Evolutionary conservation across 2,329 filamentous ascomycete genomes (phyloP).

Genomic region (Fulvia fulva): DNA sequence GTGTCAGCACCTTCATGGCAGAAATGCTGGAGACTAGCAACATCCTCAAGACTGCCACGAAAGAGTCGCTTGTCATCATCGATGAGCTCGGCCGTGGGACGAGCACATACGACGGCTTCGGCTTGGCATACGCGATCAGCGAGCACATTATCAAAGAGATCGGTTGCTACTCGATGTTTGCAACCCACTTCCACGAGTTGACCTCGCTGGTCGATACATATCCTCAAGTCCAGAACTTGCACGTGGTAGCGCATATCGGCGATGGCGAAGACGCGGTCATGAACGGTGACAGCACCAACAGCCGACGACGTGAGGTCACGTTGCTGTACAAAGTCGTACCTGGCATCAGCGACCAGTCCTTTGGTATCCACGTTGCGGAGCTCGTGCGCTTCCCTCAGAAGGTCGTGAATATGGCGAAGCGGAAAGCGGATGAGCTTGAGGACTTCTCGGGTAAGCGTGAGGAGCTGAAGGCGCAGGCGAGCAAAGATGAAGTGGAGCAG

Average conservation of each 20-base stretch:
- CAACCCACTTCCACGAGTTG: constrained; percentile 97
- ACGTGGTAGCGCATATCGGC: constrained; percentile 89
- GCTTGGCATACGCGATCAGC: constrained; percentile 97
- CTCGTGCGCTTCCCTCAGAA: constrained; percentile 94
- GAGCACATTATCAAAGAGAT: constrained; percentile 97
- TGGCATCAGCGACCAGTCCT: constrained; percentile 93
- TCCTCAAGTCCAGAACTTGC: constrained; percentile 83
- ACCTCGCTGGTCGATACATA: constrained; percentile 85
- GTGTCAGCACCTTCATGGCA: constrained; percentile 98
- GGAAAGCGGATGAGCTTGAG: constrained; percentile 96
- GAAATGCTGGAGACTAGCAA: constrained; percentile 99
- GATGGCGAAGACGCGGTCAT: constrained; percentile 43
- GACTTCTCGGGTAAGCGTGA: constrained; percentile 80
- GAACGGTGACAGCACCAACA: constrained; percentile 29
- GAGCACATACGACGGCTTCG: constrained; percentile 96
- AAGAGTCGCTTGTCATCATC: constrained; percentile 95
- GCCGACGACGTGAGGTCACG: constrained; percentile 76
- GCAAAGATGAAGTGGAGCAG: constrained; percentile 81
- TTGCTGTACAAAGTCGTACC: constrained; percentile 95
- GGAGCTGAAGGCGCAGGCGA: constrained; percentile 54
- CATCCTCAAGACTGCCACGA: constrained; percentile 93
- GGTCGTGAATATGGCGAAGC: constrained; percentile 97
- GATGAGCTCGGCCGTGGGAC: constrained; percentile 95
- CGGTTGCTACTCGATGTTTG: constrained; percentile 88
- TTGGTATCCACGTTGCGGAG: constrained; percentile 97